Base-by-base conservation (phyloP, 345 rosid species). In the Syzygium grande region DNA sequence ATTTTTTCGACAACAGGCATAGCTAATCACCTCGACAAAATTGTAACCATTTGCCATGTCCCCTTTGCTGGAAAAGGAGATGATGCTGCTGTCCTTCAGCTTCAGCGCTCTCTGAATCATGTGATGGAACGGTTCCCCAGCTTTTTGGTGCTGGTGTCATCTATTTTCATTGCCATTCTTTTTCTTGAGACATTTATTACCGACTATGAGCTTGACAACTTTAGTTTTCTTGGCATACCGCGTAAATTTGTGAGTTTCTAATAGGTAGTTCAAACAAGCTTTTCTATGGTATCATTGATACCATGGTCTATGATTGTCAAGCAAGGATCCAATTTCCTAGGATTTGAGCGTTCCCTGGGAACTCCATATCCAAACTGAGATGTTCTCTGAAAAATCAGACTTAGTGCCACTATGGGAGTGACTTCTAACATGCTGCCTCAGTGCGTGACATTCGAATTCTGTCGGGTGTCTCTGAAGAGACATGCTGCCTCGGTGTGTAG, bases 271-370 rank as follows among this genome's bases (percentile, higher is more conserved):
- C 21, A 63, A 63, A 63, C 41, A 63, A 63, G 29, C 41, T 96
- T 78, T 96, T 97, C 90, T 95, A 97, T 92, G 98, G 98, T 87
- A 95, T 97, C 73, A 96, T 97, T 89, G 99, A 96, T 92, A 98
- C 27, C 99, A 97, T 83, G 99, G 99, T 80, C 99, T 98, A 90
- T 95, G 96, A 98, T 95, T 89, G 98, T 98, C 54, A 94, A 90
- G 93, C 93, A 92, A 98, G 89, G 98, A 97, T 90, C 91, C 90
- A 84, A 97, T 97, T 91, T 98, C 99, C 56, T 91, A 91, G 86
- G 95, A 94, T 73, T 88, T 97, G 91, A 94, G 93, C 90, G 87
- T 97, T 79, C 92, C 92, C 19, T 93, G 94, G 96, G 97, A 97
- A 90, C 38, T 53, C 11, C 13, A 11, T 84, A 23, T 52, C 14